These are phyloP conservation scores for Metarhizium humberi DNA, from an alignment of 2,329 filamentous ascomycete genomes.

Conservation along the genomic window DNA sequence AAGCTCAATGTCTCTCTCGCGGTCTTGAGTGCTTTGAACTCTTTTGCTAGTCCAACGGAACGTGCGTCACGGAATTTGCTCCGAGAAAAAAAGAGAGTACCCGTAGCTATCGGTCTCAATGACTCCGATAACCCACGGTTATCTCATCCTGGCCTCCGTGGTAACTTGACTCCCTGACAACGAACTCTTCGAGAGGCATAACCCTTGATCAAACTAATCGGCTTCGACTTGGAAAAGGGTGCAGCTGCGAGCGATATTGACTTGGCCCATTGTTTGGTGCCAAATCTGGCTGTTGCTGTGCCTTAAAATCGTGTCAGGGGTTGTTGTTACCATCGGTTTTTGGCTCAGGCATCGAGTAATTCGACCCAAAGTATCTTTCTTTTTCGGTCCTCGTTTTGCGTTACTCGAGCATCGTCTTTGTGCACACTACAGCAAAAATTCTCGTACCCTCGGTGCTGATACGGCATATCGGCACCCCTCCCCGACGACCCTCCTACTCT, in stretches of 20 bases:
- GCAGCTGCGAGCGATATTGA: neutral
- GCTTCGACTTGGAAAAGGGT: neutral
- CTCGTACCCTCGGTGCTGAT: neutral
- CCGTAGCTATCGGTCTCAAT: conserved; percentile 25
- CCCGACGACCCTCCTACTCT: neutral
- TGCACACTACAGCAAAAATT: neutral
- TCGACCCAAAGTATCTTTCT: neutral
- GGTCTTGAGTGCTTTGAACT: neutral
- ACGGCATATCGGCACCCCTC: neutral
- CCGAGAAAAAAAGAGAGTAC: neutral
- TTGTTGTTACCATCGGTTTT: conserved; percentile 4
- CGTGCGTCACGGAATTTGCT: neutral
- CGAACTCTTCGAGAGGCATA: neutral
- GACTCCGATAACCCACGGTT: conserved; percentile 49
- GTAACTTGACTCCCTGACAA: conserved; percentile 31
- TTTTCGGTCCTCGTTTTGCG: neutral
- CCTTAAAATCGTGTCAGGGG: neutral
- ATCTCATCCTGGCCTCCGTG: conserved; percentile 45
- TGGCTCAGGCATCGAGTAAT: neutral
- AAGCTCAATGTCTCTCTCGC: neutral
- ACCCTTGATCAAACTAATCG: neutral
- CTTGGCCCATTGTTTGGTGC: neutral
- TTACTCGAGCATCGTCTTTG: neutral
- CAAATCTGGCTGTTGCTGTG: neutral
- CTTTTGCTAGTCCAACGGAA: neutral